Percentiles rank a stretch among this genome's conserved stretches.
Conservation (phyloP, 768 basidiomycete species). For the Termitomyces sp. region DNA sequence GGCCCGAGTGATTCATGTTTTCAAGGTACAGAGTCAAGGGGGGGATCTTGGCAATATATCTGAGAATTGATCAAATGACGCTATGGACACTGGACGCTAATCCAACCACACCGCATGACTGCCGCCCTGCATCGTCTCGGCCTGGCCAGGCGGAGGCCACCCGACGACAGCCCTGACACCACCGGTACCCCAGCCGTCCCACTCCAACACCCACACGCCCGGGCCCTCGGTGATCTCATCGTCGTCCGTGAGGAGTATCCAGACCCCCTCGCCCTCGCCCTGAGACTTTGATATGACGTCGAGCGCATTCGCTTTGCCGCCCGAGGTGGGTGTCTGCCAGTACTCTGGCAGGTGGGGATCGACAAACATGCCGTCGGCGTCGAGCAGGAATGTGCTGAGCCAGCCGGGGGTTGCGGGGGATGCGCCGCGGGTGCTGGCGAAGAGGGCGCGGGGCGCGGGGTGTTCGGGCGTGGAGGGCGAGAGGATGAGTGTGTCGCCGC, state of each 20-base stretch:
- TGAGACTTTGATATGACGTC: slow-evolving; percentile 35
- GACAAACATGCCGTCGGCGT: slow-evolving; percentile 15
- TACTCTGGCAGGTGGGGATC: slow-evolving; percentile 16
- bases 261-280: slow-evolving; percentile 25
- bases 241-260: slow-evolving; percentile 52
- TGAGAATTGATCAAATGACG: too few relatives aligned
- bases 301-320: slow-evolving; percentile 51
- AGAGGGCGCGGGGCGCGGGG: slow-evolving; percentile 36
- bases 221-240: slow-evolving; percentile 22
- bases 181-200: slow-evolving; percentile 43
- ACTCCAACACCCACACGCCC: slow-evolving; percentile 44
- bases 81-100: background rate
- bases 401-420: slow-evolving; percentile 34
- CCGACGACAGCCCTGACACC: slow-evolving; percentile 38
- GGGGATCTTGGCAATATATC: too few relatives aligned
- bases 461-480: slow-evolving; percentile 32
- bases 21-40: too few relatives aligned
- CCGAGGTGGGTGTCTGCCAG: slow-evolving; percentile 44
- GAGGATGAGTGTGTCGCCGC: slow-evolving; percentile 47
- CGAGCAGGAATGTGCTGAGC: slow-evolving; percentile 41
- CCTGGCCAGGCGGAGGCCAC: slow-evolving; percentile 32
- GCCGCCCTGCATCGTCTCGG: slow-evolving; percentile 35
- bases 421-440: slow-evolving; percentile 47
- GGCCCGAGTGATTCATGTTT: too few relatives aligned
- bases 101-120: slow-evolving; percentile 55